Conservation (phyloP, 2,329 filamentous ascomycete species). For the Alternaria triticina region DNA sequence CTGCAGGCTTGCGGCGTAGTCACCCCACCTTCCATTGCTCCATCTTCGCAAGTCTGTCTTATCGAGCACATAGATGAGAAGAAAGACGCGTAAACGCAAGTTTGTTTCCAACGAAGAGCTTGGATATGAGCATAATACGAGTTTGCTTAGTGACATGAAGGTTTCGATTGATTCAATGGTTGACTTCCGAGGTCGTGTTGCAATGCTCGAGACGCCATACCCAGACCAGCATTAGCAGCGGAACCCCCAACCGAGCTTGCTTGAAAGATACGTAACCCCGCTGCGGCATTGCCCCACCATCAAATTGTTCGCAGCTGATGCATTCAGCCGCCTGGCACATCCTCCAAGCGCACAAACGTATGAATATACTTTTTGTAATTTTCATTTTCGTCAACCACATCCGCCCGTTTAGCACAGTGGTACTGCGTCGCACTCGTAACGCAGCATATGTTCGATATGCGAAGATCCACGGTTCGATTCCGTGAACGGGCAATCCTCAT, state of each 20-base stretch:
- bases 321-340: background rate
- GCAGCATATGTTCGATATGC: slow-evolving; percentile 8
- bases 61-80: background rate
- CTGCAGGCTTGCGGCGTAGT: background rate
- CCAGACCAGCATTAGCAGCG: background rate
- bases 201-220: background rate
- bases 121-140: background rate
- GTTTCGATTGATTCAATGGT: background rate
- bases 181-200: background rate
- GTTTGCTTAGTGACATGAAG: background rate
- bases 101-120: background rate
- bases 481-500: slow-evolving; percentile 1
- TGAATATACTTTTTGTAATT: background rate
- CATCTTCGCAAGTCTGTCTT: background rate
- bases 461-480: slow-evolving; percentile 16
- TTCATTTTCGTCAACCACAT: background rate
- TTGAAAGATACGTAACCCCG: background rate
- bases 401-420: slow-evolving; percentile 18
- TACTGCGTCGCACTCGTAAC: slow-evolving; percentile 21
- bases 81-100: background rate
- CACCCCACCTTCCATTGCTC: background rate
- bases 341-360: background rate
- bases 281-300: background rate
- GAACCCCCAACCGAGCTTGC: background rate
- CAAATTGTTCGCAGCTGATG: background rate